A percentile compares a stretch with the other conserved stretches of the same genome.
These are phyloP conservation scores for Solanum hybrid DNA, from an alignment of 305 asterid genomes.

Conservation along the genomic window DNA sequence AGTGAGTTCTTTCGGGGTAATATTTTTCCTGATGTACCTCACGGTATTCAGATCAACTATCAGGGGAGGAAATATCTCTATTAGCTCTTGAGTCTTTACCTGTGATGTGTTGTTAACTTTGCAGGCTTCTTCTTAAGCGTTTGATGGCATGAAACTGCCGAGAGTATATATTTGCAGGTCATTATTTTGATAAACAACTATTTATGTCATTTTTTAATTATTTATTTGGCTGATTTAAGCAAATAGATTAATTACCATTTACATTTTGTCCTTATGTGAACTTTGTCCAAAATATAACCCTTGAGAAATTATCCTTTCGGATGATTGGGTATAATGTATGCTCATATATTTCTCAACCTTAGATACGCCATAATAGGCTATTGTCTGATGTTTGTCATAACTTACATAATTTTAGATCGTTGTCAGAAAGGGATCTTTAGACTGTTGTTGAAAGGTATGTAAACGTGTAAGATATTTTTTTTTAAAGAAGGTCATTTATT, in stretches of 20 bases:
- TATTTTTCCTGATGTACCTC: too few relatives aligned
- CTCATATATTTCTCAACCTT: background rate
- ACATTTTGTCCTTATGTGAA: background rate
- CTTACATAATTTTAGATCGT: background rate
- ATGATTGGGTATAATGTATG: background rate
- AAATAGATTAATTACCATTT: background rate
- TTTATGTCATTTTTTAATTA: background rate
- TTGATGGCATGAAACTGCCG: too few relatives aligned
- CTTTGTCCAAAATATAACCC: background rate
- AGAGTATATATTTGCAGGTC: too few relatives aligned
- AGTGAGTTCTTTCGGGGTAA: background rate
- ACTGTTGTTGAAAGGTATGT: background rate
- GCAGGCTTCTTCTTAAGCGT: too few relatives aligned
- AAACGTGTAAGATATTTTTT: too few relatives aligned
- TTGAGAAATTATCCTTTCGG: background rate
- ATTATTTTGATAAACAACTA: background rate
- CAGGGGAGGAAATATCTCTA: background rate
- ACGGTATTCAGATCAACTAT: too few relatives aligned
- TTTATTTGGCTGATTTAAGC: background rate
- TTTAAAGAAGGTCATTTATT: too few relatives aligned
- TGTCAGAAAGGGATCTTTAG: background rate
- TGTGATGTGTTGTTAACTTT: too few relatives aligned
- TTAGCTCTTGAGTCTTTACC: too few relatives aligned
- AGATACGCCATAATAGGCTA: background rate
- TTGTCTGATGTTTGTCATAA: too few relatives aligned